phyloP scores from a whole-genome alignment of 2,329 filamentous ascomycete species.

The Ascochyta koolunga region DNA sequence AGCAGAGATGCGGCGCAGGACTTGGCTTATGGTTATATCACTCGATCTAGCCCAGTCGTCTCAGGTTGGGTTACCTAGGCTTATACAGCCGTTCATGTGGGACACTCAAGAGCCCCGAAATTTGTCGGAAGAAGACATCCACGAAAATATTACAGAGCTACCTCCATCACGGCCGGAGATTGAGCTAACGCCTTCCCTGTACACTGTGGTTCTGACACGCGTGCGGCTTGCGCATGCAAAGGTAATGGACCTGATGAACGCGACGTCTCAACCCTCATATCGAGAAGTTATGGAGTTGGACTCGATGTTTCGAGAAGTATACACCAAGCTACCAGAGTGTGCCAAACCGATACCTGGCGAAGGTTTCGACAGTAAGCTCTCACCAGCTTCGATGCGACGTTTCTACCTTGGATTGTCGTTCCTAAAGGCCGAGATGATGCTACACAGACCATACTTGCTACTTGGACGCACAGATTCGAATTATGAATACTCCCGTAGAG shows the following conservation, averaged over 20 bases:
- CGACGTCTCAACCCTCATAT: slow-evolving; percentile 35
- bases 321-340: slow-evolving; percentile 27
- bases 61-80: slow-evolving; percentile 48
- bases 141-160: slow-evolving; percentile 43
- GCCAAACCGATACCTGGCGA: slow-evolving; percentile 21
- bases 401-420: slow-evolving; percentile 42
- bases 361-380: slow-evolving; percentile 18
- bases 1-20: slow-evolving; percentile 64
- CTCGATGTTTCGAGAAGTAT: slow-evolving; percentile 27
- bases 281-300: slow-evolving; percentile 38
- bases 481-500: slow-evolving; percentile 50
- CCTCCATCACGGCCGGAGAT: slow-evolving; percentile 37
- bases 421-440: slow-evolving; percentile 41
- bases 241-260: slow-evolving; percentile 38
- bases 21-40: slow-evolving; percentile 62
- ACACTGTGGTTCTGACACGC: slow-evolving; percentile 33
- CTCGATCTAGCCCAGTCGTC: slow-evolving; percentile 49
- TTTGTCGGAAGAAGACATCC: slow-evolving; percentile 50
- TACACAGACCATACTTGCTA: slow-evolving; percentile 48
- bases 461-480: slow-evolving; percentile 43
- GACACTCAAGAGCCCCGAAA: slow-evolving; percentile 51
- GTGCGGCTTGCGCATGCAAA: slow-evolving; percentile 32
- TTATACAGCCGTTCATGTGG: slow-evolving; percentile 46
- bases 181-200: slow-evolving; percentile 36
- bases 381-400: slow-evolving; percentile 30